Conservation (phyloP, 2,329 filamentous ascomycete genomes). For the Corinectria fuckeliana region DNA sequence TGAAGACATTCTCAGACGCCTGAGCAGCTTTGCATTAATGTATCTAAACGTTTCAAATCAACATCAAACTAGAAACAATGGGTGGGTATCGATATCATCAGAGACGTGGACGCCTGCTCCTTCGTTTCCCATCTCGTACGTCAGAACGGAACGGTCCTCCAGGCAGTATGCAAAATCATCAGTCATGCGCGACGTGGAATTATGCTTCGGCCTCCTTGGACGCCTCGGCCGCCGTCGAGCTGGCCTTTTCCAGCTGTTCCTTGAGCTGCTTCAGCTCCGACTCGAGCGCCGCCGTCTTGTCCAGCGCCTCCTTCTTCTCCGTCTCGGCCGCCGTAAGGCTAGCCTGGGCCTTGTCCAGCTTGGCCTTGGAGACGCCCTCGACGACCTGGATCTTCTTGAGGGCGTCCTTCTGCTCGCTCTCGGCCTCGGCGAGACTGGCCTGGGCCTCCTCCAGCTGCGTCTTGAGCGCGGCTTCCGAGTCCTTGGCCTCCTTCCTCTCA, state of each 20-base stretch:
- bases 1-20: neutral
- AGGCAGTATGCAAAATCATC: conserved; percentile 22
- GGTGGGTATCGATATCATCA: conserved; percentile 42
- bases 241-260: conserved; percentile 8
- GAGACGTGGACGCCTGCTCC: conserved; percentile 39
- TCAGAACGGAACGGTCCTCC: conserved; percentile 21
- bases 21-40: conserved; percentile 17
- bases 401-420: conserved; percentile 15
- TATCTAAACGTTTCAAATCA: conserved; percentile 16
- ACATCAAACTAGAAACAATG: conserved; percentile 31
- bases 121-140: conserved; percentile 37
- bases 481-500: conserved; percentile 19
- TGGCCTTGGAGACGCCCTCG: conserved; percentile 8
- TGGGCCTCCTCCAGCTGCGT: conserved; percentile 9
- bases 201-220: conserved; percentile 20
- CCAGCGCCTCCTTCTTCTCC: conserved; percentile 19
- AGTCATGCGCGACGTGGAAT: conserved; percentile 5
- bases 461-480: conserved; percentile 2
- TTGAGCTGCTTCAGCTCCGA: conserved; percentile 24
- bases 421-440: conserved; percentile 9
- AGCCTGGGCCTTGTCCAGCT: conserved; percentile 9
- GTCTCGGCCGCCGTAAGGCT: conserved; percentile 17
- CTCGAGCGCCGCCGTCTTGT: conserved; percentile 17
- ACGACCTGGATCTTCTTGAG: conserved; percentile 8
- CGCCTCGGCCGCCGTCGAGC: conserved; percentile 6